Conservation (phyloP, 495 filamentous ascomycete genomes). For the Cercophora samala region DNA sequence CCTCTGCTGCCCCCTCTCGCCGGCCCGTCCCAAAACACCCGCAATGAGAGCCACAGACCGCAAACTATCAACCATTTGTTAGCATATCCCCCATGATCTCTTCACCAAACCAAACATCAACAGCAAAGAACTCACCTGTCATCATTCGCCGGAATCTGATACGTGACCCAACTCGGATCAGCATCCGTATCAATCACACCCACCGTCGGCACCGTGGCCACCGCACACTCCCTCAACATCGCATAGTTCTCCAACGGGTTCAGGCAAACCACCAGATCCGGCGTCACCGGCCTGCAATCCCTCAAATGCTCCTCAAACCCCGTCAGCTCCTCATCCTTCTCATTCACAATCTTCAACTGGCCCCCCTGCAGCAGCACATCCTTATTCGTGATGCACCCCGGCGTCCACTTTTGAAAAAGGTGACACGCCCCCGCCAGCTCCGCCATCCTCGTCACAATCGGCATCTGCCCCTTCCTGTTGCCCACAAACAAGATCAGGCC, state of each 20-base stretch:
- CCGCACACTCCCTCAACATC: slow-evolving; percentile 82
- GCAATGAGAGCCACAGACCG: slow-evolving; percentile 77
- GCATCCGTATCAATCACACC: slow-evolving; percentile 92
- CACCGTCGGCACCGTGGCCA: slow-evolving; percentile 88
- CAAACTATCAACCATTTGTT: slow-evolving; percentile 58
- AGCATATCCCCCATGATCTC: slow-evolving; percentile 6
- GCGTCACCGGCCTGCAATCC: slow-evolving; percentile 63
- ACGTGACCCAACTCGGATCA: slow-evolving; percentile 91
- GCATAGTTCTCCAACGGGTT: slow-evolving; percentile 92
- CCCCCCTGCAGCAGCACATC: slow-evolving; percentile 74
- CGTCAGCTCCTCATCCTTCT: slow-evolving; percentile 62
- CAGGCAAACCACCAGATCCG: slow-evolving; percentile 87
- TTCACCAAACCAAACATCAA: neutral
- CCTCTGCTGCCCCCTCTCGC: slow-evolving; percentile 66
- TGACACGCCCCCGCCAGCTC: slow-evolving; percentile 75
- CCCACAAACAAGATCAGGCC: slow-evolving; percentile 91
- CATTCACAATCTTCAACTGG: slow-evolving; percentile 65
- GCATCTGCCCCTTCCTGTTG: slow-evolving; percentile 73
- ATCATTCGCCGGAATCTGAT: slow-evolving; percentile 95
- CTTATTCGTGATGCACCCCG: slow-evolving; percentile 89
- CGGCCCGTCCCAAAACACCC: slow-evolving; percentile 79
- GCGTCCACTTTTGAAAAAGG: slow-evolving; percentile 90
- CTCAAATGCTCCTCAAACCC: slow-evolving; percentile 61
- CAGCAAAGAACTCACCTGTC: slow-evolving; percentile 65
- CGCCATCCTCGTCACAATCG: slow-evolving; percentile 75